Percentiles rank a stretch among this genome's conserved stretches.
Evolutionary conservation across 805 yeast species (phyloP).

Genomic region (Yamadazyma paraphyllophila): DNA sequence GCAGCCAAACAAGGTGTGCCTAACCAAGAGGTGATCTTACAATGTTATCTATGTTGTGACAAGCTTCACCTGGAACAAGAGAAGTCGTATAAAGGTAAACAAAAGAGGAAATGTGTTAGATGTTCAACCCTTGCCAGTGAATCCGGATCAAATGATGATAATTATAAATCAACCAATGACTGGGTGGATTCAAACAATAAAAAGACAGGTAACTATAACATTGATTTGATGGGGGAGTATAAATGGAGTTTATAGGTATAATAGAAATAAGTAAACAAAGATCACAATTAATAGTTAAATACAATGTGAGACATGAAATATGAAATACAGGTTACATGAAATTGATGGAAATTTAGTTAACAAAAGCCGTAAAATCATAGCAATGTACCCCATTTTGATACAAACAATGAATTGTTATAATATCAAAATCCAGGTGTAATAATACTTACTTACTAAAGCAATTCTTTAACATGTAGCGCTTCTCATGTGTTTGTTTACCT

Average conservation of each 20-base stretch:
- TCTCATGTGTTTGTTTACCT: slow-evolving; percentile 12
- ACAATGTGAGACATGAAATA: too few relatives aligned
- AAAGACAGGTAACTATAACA: slow-evolving; percentile 11
- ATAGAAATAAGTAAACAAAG: background rate
- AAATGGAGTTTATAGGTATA: slow-evolving; percentile 22
- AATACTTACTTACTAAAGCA: background rate
- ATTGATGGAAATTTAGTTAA: background rate
- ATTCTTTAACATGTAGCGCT: background rate
- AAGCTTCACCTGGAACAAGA: slow-evolving; percentile 1
- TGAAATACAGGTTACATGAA: background rate
- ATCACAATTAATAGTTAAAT: too few relatives aligned
- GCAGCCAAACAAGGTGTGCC: background rate
- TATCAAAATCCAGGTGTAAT: background rate
- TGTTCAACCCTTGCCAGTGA: slow-evolving; percentile 14
- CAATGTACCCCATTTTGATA: background rate
- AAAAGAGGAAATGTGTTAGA: slow-evolving; percentile 13
- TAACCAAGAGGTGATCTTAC: slow-evolving; percentile 13
- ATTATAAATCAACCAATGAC: background rate
- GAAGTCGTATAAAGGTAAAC: background rate
- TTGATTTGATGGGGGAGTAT: slow-evolving; percentile 31
- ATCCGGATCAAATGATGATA: slow-evolving; percentile 1
- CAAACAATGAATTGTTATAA: background rate
- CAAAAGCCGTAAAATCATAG: background rate
- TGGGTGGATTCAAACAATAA: slow-evolving; percentile 1
- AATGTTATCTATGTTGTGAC: slow-evolving; percentile 19